Base-by-base conservation (phyloP, 176 grass and related monocot species). In the Triticum monococcum region DNA sequence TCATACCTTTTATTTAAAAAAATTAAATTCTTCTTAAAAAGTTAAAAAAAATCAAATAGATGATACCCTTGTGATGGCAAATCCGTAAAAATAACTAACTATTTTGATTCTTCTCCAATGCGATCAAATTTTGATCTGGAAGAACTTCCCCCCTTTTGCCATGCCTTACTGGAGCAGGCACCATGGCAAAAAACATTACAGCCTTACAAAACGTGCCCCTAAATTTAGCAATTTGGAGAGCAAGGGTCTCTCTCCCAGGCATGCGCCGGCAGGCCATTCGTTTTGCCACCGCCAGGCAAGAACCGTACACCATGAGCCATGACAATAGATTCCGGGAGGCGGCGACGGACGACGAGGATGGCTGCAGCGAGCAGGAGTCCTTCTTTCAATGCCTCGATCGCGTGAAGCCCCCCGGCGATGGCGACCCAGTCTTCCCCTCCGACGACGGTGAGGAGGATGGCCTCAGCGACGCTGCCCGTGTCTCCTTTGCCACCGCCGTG, bases 321-420 rank as follows among this genome's bases (percentile, higher is more conserved):
- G 68, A 62, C 13, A 75, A 83, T 61, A 13, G 54, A 64, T 18
- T 59, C 12, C 60, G 9, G 52, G 17, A 5, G 31, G 40, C 40
- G 40, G 32, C 26, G 80, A 52, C 0, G 83, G 83, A 62, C 24
- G 57, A 71, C 7, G 59, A 68, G 24, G 60, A 75, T 5, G 76
- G 18, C 13, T 9, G 23, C 22, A 36, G 32, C 10, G 79, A 48
- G 3, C 78, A 16, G 5, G 72, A 81, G 60, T 14, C 79, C 9
- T 97, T 97, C 89, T 91, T 87, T 4, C 91, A 90, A 77, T 90
- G 89, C 36, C 40, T 90, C 7, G 96, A 98, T 60, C 28, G 79
- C 9, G 81, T 91, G 5, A 88, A 92, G 14, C 73, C 77, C 26
- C 88, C 72, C 9, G 91, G 77, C 28, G 48, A 83, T 24, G 89